phyloP scores from a whole-genome alignment of 2,329 filamentous ascomycete genomes.

The Westerdykella ornata region DNA sequence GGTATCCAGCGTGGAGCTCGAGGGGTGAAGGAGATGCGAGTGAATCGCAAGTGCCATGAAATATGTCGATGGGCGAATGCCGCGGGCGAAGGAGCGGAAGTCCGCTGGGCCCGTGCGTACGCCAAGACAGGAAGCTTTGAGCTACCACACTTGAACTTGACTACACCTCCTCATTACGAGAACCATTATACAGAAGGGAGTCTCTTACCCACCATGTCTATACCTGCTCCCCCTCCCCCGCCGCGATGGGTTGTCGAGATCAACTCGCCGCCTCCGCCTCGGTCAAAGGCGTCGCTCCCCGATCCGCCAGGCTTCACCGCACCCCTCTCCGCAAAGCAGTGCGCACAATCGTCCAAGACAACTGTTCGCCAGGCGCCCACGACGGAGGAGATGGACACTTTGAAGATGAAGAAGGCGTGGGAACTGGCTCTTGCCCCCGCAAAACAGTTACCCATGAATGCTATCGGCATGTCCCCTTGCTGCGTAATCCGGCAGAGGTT shows the following conservation, averaged over 20 bases:
- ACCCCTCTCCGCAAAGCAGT: slow-evolving; percentile 36
- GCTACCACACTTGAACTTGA: neutral
- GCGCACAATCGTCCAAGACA: slow-evolving; percentile 27
- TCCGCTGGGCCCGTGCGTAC: neutral
- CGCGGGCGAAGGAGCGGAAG: neutral
- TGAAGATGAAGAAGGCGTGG: slow-evolving; percentile 99
- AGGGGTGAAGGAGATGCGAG: neutral
- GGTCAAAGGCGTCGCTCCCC: slow-evolving; percentile 62
- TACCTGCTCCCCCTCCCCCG: slow-evolving; percentile 37
- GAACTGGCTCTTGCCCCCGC: slow-evolving; percentile 89
- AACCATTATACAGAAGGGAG: neutral
- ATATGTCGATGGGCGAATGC: too few relatives aligned
- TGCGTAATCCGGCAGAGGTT: neutral
- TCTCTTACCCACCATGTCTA: slow-evolving; percentile 11
- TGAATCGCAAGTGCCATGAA: too few relatives aligned
- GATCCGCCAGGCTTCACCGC: slow-evolving; percentile 82
- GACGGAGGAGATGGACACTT: slow-evolving; percentile 80
- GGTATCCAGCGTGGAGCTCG: neutral
- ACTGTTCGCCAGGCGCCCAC: slow-evolving; percentile 60
- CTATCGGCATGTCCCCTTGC: slow-evolving; percentile 57
- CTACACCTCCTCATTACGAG: neutral
- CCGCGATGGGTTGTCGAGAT: slow-evolving; percentile 83
- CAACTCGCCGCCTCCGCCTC: slow-evolving; percentile 59
- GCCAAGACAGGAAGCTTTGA: slow-evolving; percentile 7
- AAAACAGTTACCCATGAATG: slow-evolving; percentile 95